Evolutionary conservation across 2,329 filamentous ascomycete genomes (phyloP).

Genomic region (Curvularia sp.): DNA sequence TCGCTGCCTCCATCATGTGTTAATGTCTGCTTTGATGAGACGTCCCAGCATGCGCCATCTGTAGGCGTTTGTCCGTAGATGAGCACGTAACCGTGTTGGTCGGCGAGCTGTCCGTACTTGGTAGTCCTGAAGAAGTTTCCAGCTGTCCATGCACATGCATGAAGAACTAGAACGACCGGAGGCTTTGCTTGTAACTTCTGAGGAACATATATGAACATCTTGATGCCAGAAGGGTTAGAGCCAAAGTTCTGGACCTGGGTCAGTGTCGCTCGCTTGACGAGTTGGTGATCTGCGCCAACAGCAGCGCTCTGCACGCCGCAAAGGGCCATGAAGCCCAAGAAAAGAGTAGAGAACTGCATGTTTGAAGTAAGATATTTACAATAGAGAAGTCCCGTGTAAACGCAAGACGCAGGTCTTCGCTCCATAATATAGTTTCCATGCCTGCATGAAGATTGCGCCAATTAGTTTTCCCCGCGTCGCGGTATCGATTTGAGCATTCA

Average conservation of each 20-base stretch:
- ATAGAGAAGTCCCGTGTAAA: not conserved
- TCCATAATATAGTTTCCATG: not conserved
- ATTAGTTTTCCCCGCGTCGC: not conserved
- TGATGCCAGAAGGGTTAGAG: not conserved
- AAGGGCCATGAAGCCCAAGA: not conserved
- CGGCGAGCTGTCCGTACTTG: not conserved
- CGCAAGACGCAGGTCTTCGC: not conserved
- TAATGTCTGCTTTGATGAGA: constrained; percentile 61
- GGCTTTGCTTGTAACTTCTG: not conserved
- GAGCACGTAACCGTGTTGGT: not conserved
- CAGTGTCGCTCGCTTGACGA: not conserved
- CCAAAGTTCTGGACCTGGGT: not conserved
- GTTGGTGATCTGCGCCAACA: not conserved
- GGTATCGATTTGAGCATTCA: not conserved
- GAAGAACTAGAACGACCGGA: not conserved
- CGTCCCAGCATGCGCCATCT: constrained; percentile 61
- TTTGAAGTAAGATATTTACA: not conserved
- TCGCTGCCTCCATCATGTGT: constrained; percentile 65
- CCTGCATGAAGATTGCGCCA: not conserved
- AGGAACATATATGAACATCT: not conserved
- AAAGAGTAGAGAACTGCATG: not conserved
- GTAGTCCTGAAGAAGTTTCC: not conserved
- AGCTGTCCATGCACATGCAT: not conserved
- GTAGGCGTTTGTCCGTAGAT: constrained; percentile 1
- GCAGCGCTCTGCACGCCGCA: not conserved